A percentile compares a stretch with the other conserved stretches of the same genome.
These are phyloP conservation scores for Desmodesmus armatus DNA, from an alignment of 139 green algal species.

Conservation along the genomic window DNA sequence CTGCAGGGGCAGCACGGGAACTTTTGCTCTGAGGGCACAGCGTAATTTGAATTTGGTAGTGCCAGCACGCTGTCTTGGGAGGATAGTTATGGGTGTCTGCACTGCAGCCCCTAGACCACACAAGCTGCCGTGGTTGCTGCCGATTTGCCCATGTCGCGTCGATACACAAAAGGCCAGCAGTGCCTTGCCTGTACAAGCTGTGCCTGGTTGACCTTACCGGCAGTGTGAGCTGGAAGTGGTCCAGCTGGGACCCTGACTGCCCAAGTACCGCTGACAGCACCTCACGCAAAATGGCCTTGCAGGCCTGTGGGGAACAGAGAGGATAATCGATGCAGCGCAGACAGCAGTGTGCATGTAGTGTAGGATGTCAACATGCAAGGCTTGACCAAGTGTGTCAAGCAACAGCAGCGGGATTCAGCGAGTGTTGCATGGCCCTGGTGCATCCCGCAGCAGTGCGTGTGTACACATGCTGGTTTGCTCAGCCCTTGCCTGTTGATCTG, in stretches of 20 bases:
- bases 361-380: too few relatives aligned
- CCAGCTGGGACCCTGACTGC: conserved; percentile 21
- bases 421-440: not conserved
- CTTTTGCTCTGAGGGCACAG: not conserved
- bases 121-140: not conserved
- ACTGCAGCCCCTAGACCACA: too few relatives aligned
- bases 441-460: not conserved
- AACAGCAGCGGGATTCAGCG: not conserved
- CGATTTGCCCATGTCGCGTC: not conserved
- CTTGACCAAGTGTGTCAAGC: not conserved
- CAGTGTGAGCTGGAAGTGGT: conserved; percentile 33
- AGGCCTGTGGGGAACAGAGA: not conserved
- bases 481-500: not conserved
- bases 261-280: conserved; percentile 25
- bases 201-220: not conserved
- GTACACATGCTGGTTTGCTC: not conserved
- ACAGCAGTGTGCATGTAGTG: not conserved
- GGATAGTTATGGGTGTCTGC: not conserved
- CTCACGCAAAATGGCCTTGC: conserved; percentile 15
- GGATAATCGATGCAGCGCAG: not conserved
- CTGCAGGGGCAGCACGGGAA: not conserved
- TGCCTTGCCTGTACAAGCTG: not conserved
- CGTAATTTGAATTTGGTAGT: not conserved
- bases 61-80: not conserved
- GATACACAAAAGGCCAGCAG: not conserved